Evolutionary conservation across 495 filamentous ascomycete species (phyloP).

Genomic region (Penicillium argentinense): DNA sequence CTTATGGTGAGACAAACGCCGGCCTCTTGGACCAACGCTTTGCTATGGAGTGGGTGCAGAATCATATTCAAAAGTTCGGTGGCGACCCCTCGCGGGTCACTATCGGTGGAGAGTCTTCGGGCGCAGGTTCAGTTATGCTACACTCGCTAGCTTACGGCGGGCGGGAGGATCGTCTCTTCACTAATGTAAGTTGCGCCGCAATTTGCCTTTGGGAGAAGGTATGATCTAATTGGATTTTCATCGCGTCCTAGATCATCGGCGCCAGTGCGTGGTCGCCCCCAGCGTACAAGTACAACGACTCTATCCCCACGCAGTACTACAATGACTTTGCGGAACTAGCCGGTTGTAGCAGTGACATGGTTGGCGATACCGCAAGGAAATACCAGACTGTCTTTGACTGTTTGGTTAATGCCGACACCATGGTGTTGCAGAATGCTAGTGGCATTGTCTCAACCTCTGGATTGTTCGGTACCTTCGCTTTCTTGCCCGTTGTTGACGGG

Average conservation of each 20-base stretch:
- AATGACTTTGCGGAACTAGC: conserved; percentile 52
- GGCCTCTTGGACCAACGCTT: conserved; percentile 62
- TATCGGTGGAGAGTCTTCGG: conserved; percentile 39
- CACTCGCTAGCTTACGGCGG: conserved; percentile 55
- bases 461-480: conserved; percentile 54
- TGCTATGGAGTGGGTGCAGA: conserved; percentile 60
- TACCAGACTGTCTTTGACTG: conserved; percentile 54
- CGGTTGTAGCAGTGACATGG: conserved; percentile 50
- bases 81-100: conserved; percentile 42
- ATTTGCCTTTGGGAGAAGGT: too few relatives aligned
- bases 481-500: conserved; percentile 64
- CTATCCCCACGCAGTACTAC: conserved; percentile 53
- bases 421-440: conserved; percentile 56
- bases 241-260: conserved; percentile 50
- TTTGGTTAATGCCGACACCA: conserved; percentile 50
- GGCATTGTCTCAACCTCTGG: conserved; percentile 45
- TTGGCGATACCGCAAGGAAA: too few relatives aligned
- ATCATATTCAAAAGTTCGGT: conserved; percentile 39
- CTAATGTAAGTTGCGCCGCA: conserved; percentile 14
- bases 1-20: conserved; percentile 22
- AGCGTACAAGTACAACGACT: conserved; percentile 51
- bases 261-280: conserved; percentile 52
- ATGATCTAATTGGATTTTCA: too few relatives aligned
- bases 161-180: conserved; percentile 15
- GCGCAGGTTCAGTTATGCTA: conserved; percentile 50